Evolutionary conservation across 2,329 filamentous ascomycete species (phyloP), one percentile per base, ranked within the genome.

Genomic region (Magnaporthiopsis rhizophila): DNA sequence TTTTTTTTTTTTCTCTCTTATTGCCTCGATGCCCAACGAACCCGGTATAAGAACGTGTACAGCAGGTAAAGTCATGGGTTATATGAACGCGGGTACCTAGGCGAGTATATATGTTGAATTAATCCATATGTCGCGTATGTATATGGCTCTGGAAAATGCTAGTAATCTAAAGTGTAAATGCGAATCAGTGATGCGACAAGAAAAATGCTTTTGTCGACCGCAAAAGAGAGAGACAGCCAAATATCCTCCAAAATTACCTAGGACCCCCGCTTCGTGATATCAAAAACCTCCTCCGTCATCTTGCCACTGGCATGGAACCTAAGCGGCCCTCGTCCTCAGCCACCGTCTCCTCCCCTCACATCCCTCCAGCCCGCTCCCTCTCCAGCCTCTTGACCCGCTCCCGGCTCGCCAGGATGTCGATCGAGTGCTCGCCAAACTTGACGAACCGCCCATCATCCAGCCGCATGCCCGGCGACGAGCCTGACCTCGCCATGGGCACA

Each of bases 381-480:
- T 63, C 32, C 15, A 50, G 28, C n/a, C 32, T 58, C 15, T 30
- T 21, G 9, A 36, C 62, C 56, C 63, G 24, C 63, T 61, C 58
- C 12, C 63, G 58, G 24, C 38, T 45, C 12, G 58, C 58, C 3
- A 38, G 30, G 5, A 61, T 59, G 30, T 63, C 62, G 13, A 63
- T 56, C 11, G 62, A 32, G 21, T 59, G 30, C n/a, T 63, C 62
- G 13, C 69, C 69, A 64, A 72, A 73, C 64, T 66, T 68, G 3
- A 72, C 64, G 58, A 71, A 65, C 4, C 66, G 65, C n/a, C 70
- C 70, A 18, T 69, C 68, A 0, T 65, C 67, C 1, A 73, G 67
- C 30, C 62, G 59, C 32, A 72, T 69, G 21, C 71, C 68, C 30
- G 57, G 56, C 7, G 62, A 63, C 2, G 69, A 70, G 9, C 62